Percentiles rank a stretch among this genome's conserved stretches.
These are phyloP conservation scores for Suillus variegatus DNA, from an alignment of 768 basidiomycete genomes.

Conservation along the genomic window DNA sequence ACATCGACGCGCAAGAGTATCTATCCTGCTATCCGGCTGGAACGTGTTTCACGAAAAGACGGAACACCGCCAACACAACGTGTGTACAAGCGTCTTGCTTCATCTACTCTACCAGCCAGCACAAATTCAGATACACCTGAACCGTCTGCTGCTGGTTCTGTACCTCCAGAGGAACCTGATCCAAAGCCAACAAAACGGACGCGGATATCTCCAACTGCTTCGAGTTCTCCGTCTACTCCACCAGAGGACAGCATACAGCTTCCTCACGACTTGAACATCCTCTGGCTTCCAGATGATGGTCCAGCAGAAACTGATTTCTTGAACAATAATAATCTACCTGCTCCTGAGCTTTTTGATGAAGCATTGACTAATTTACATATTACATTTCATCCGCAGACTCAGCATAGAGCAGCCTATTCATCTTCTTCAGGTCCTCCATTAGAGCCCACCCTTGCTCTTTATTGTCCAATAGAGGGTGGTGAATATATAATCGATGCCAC, in stretches of 20 bases:
- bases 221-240: slow-evolving; percentile 1
- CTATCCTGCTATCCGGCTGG: slow-evolving; percentile 18
- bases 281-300: slow-evolving; percentile 57
- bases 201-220: neutral
- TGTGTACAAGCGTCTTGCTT: slow-evolving; percentile 13
- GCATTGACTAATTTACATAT: slow-evolving; percentile 75
- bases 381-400: slow-evolving; percentile 79
- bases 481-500: slow-evolving; percentile 81
- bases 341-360: slow-evolving; percentile 74
- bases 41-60: slow-evolving; percentile 29
- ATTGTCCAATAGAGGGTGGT: slow-evolving; percentile 82
- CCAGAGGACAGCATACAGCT: slow-evolving; percentile 42
- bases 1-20: slow-evolving; percentile 24
- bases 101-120: slow-evolving; percentile 1
- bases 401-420: slow-evolving; percentile 67
- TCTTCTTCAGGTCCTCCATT: slow-evolving; percentile 52
- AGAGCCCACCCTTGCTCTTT: slow-evolving; percentile 84
- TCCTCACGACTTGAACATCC: slow-evolving; percentile 57
- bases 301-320: slow-evolving; percentile 25
- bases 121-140: slow-evolving; percentile 2
- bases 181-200: slow-evolving; percentile 7
- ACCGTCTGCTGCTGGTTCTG: neutral
- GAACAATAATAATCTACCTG: slow-evolving; percentile 51
- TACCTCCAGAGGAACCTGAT: slow-evolving; percentile 7
- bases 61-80: slow-evolving; percentile 9